Evolutionary conservation across 768 basidiomycete species (phyloP).

Genomic region (Gautieria morchelliformis): DNA sequence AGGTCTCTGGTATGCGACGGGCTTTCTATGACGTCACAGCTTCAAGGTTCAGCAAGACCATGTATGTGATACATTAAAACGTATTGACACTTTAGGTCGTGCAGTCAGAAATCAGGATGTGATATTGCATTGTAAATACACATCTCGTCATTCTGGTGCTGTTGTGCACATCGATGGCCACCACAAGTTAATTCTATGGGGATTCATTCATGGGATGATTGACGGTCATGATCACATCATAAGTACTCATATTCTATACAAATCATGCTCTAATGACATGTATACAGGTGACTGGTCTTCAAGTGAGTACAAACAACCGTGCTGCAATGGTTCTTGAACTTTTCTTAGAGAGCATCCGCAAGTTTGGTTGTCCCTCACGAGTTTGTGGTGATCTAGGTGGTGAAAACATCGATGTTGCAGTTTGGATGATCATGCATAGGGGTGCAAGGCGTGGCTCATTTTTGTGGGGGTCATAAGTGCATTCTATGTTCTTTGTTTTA

Average conservation of each 20-base stretch:
- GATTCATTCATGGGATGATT: slow-evolving; percentile 8
- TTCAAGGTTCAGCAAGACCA: slow-evolving; percentile 18
- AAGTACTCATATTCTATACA: background rate
- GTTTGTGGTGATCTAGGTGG: slow-evolving; percentile 30
- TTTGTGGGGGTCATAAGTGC: slow-evolving; percentile 10
- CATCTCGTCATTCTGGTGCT: background rate
- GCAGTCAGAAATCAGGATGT: slow-evolving; percentile 11
- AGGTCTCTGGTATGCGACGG: no score
- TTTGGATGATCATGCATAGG: no score
- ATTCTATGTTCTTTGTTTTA: background rate
- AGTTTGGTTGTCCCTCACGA: slow-evolving; percentile 23
- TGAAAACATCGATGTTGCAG: slow-evolving; percentile 29
- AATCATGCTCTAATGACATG: background rate
- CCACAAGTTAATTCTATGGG: slow-evolving; percentile 10
- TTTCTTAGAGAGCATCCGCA: slow-evolving; percentile 16
- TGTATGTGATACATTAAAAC: slow-evolving; percentile 18
- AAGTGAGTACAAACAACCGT: slow-evolving; percentile 30
- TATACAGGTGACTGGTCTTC: no score
- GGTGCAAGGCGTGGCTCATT: no score
- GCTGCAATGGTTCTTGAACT: slow-evolving; percentile 27
- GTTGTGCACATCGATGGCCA: slow-evolving; percentile 4
- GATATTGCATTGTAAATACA: background rate
- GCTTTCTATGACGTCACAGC: slow-evolving; percentile 18
- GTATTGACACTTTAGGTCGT: slow-evolving; percentile 23
- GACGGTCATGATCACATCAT: no score